These are phyloP conservation scores for Mallotus japonicus DNA, from an alignment of 441 rosid species.

Conservation along the genomic window DNA sequence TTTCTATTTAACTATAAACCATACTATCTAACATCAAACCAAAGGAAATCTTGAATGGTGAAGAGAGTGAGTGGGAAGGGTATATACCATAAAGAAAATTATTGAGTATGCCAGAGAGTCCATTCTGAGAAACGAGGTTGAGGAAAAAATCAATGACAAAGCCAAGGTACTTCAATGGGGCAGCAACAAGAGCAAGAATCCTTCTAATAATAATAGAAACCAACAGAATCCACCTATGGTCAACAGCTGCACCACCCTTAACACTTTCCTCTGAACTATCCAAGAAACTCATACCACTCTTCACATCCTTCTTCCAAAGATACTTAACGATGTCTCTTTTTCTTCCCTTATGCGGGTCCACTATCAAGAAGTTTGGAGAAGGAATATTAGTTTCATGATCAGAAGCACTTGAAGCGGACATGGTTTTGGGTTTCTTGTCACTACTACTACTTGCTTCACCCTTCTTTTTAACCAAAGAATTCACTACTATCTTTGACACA, in stretches of 20 bases:
- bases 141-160: neutral
- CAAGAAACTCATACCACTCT: constrained; percentile 15
- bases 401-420: neutral
- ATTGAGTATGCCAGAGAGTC: neutral
- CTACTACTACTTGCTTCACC: neutral
- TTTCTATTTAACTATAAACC: too few species aligned
- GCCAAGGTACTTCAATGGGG: constrained; percentile 1
- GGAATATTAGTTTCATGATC: neutral
- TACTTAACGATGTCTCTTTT: constrained; percentile 6
- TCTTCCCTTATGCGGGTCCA: constrained; percentile 6
- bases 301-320: neutral
- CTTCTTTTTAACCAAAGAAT: neutral
- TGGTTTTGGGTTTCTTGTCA: constrained; percentile 2
- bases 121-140: constrained; percentile 5
- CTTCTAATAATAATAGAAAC: neutral
- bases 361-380: constrained; percentile 9
- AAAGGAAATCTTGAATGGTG: too few species aligned
- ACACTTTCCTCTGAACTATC: constrained; percentile 13
- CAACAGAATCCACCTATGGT: neutral
- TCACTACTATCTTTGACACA: neutral
- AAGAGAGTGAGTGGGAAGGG: too few species aligned
- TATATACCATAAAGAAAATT: constrained; percentile 4
- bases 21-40: too few species aligned
- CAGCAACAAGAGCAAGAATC: neutral
- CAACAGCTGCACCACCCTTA: neutral